Percentiles rank a stretch among this genome's conserved stretches.
These are phyloP conservation scores for Whalleya microplaca DNA, from an alignment of 2,329 filamentous ascomycete species.

Conservation along the genomic window DNA sequence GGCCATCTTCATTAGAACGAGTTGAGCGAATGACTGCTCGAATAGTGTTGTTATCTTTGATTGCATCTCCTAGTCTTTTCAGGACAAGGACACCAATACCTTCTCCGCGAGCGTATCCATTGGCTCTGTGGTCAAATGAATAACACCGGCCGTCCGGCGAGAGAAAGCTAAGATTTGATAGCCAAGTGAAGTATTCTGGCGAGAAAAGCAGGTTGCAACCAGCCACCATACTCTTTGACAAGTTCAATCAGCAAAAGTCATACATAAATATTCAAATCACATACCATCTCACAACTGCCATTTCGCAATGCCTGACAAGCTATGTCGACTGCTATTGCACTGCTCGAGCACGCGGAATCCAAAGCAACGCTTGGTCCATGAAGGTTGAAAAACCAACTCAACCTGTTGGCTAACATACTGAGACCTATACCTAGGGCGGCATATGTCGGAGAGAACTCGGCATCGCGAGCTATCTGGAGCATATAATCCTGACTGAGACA, in stretches of 20 bases:
- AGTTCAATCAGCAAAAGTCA: not conserved
- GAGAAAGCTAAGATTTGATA: slow-evolving; percentile 41
- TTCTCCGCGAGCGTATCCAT: slow-evolving; percentile 50
- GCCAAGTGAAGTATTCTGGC: slow-evolving; percentile 33
- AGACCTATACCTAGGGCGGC: slow-evolving; percentile 38
- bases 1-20: slow-evolving; percentile 36
- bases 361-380: slow-evolving; percentile 42
- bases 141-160: slow-evolving; percentile 41
- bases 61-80: slow-evolving; percentile 52
- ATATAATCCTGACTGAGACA: slow-evolving; percentile 42
- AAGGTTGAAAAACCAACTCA: slow-evolving; percentile 47
- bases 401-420: slow-evolving; percentile 43
- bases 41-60: slow-evolving; percentile 45
- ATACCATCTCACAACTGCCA: slow-evolving; percentile 25
- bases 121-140: slow-evolving; percentile 35
- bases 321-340: slow-evolving; percentile 39
- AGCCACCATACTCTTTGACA: slow-evolving; percentile 36
- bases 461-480: slow-evolving; percentile 36
- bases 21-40: slow-evolving; percentile 41
- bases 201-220: slow-evolving; percentile 39
- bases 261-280: slow-evolving; percentile 18
- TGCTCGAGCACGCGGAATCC: slow-evolving; percentile 45
- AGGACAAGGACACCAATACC: slow-evolving; percentile 54
- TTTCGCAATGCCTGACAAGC: slow-evolving; percentile 28
- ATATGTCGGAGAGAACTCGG: slow-evolving; percentile 38